Conservation (phyloP, 306 rosid species). For the Pueraria montana region DNA sequence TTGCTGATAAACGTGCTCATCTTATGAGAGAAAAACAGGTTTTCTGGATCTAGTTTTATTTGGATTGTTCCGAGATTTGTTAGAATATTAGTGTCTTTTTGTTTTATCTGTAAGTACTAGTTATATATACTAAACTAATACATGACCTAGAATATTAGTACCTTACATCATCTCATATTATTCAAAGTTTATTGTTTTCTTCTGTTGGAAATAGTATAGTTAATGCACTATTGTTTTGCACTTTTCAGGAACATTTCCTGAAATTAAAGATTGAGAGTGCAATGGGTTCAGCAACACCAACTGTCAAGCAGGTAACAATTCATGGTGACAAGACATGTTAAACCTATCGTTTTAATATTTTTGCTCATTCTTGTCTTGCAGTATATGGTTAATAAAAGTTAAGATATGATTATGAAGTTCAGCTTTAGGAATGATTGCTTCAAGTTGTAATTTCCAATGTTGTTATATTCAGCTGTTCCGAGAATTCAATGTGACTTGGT, state of each 20-base stretch:
- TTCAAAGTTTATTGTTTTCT: background rate
- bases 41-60: conserved; percentile 19
- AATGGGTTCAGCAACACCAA: conserved; percentile 85
- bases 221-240: conserved; percentile 6
- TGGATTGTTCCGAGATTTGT: conserved; percentile 10
- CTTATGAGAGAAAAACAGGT: conserved; percentile 96
- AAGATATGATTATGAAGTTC: background rate
- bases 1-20: conserved; percentile 91
- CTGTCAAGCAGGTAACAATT: conserved; percentile 78
- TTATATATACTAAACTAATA: background rate
- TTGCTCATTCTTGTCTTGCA: conserved; percentile 15
- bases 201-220: background rate
- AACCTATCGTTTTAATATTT: conserved; percentile 26
- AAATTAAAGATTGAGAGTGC: conserved; percentile 83
- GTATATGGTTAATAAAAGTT: background rate
- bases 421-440: no score
- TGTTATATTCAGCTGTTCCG: no score
- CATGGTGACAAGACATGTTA: background rate
- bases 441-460: no score
- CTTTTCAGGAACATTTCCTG: conserved; percentile 85
- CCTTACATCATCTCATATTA: conserved; percentile 5
- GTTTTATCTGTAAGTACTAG: conserved; percentile 10
- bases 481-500: no score
- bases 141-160: conserved; percentile 28
- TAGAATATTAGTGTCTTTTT: conserved; percentile 41